A percentile compares a stretch with the other conserved stretches of the same genome.
Evolutionary conservation across 306 rosid species (phyloP).

Genomic region (Oemleria cerasiformis): DNA sequence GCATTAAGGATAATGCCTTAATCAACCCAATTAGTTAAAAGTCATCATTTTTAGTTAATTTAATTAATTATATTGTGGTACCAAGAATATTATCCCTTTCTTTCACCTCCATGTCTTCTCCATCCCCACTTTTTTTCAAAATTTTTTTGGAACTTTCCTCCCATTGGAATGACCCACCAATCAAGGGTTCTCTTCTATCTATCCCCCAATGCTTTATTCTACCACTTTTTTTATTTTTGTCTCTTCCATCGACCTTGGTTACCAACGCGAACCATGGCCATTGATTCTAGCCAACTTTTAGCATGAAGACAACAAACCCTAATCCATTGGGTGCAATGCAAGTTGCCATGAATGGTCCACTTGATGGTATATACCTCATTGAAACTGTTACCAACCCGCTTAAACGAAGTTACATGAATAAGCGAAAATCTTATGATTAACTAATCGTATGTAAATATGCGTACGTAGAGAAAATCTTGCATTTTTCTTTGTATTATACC

Average conservation of each 20-base stretch:
- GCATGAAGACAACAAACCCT: not conserved
- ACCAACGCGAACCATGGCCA: not conserved
- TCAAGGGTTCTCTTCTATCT: not conserved
- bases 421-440: too few species aligned
- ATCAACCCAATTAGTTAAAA: constrained; percentile 7
- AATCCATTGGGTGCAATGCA: constrained; percentile 12
- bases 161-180: constrained; percentile 19
- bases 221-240: constrained; percentile 21
- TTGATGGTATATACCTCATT: not conserved
- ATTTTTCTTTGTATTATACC: too few species aligned
- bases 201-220: not conserved
- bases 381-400: not conserved
- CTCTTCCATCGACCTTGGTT: not conserved
- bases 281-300: constrained; percentile 2
- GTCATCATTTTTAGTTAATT: not conserved
- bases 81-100: constrained; percentile 11
- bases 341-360: not conserved
- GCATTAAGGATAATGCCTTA: not conserved
- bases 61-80: not conserved
- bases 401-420: too few species aligned
- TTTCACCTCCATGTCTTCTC: constrained; percentile 10
- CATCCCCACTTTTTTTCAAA: constrained; percentile 6
- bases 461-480: too few species aligned
- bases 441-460: too few species aligned
- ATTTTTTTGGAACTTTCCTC: constrained; percentile 21